Conservation (phyloP, 768 basidiomycete genomes). For the Fomitopsis pulvina region DNA sequence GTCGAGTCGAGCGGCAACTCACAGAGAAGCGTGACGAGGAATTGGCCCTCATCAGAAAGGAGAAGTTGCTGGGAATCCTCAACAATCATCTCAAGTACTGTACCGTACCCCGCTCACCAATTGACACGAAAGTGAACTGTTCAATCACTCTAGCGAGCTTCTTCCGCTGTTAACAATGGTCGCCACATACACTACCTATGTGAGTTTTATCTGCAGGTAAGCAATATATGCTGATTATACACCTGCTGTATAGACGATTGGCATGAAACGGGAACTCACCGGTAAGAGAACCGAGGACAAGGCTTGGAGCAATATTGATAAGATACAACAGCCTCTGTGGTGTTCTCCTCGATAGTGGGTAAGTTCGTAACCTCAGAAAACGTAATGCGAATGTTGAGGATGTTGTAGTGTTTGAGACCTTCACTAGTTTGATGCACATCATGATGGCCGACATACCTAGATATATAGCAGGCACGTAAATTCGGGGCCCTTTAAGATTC, state of each 20-base stretch:
- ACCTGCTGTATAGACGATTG: slow-evolving; percentile 21
- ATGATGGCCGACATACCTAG: slow-evolving; percentile 26
- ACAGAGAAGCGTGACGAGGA: slow-evolving; percentile 56
- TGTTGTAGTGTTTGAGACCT: slow-evolving; percentile 52
- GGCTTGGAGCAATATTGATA: neutral
- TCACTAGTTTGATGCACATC: slow-evolving; percentile 40
- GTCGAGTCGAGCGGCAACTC: slow-evolving; percentile 43
- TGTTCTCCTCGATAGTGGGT: slow-evolving; percentile 31
- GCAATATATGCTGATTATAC: neutral
- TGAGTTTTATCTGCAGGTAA: slow-evolving; percentile 22
- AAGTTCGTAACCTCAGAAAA: slow-evolving; percentile 4
- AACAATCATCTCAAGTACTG: slow-evolving; percentile 39
- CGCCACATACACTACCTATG: slow-evolving; percentile 53
- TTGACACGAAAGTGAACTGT: no score
- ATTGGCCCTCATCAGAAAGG: slow-evolving; percentile 44
- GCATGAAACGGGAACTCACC: slow-evolving; percentile 31
- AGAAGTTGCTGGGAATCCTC: slow-evolving; percentile 43
- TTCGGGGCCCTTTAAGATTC: no score
- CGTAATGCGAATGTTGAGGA: slow-evolving; percentile 33
- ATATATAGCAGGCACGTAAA: no score
- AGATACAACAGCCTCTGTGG: slow-evolving; percentile 20
- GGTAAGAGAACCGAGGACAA: slow-evolving; percentile 9
- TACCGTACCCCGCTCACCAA: slow-evolving; percentile 7
- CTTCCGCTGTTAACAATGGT: slow-evolving; percentile 64
- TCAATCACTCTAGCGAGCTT: slow-evolving; percentile 33